Evolutionary conservation across 805 yeast species (phyloP).

Genomic region (Cyberlindnera subsufficiens): DNA sequence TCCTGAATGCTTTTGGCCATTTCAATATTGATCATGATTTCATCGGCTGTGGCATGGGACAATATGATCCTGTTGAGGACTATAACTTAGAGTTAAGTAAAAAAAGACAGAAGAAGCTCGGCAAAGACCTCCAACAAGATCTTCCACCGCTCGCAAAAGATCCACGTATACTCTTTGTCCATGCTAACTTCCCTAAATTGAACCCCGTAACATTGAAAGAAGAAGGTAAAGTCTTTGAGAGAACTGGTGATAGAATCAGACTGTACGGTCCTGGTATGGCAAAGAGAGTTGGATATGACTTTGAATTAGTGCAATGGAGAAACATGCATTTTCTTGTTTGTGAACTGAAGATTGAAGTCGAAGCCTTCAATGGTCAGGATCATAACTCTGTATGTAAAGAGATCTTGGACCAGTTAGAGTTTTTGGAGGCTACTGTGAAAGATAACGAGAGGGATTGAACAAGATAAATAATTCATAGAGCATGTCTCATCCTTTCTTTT

Average conservation of each 20-base stretch:
- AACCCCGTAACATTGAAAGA: conserved; percentile 50
- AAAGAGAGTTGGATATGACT: conserved; percentile 46
- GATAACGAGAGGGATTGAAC: conserved; percentile 29
- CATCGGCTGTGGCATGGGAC: conserved; percentile 62
- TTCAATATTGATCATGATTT: conserved; percentile 33
- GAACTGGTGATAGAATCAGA: conserved; percentile 43
- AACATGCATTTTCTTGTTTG: conserved; percentile 52
- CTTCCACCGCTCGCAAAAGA: conserved; percentile 11
- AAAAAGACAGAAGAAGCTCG: conserved; percentile 8
- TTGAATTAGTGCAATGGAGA: conserved; percentile 54
- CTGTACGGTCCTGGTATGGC: conserved; percentile 54
- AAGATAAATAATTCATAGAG: background rate
- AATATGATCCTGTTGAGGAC: conserved; percentile 52
- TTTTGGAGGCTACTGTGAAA: conserved; percentile 32
- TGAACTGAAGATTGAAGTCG: conserved; percentile 39
- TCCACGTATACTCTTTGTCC: conserved; percentile 46
- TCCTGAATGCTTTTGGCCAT: conserved; percentile 51
- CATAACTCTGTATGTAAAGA: conserved; percentile 43
- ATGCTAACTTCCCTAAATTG: conserved; percentile 62
- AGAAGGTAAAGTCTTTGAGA: conserved; percentile 35
- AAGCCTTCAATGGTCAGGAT: conserved; percentile 36
- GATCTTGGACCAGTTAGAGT: conserved; percentile 38
- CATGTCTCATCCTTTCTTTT: no score
- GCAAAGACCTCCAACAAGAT: conserved; percentile 13
- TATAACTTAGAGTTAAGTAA: conserved; percentile 27